Evolutionary conservation across 305 asterid species (phyloP), one percentile per base, ranked within the genome.

Genomic region (Rubia peregrina): DNA sequence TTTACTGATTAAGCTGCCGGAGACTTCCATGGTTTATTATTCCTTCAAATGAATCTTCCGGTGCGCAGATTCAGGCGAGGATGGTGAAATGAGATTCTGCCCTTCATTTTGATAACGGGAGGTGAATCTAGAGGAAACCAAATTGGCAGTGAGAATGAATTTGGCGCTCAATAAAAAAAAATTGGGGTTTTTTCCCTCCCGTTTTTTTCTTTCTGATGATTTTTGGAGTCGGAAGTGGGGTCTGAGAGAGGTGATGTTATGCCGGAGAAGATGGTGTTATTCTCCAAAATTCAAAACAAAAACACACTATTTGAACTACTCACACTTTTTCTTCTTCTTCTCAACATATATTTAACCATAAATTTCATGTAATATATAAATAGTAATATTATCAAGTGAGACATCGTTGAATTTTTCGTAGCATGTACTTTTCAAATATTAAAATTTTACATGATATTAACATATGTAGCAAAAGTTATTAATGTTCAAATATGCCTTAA

Each of bases 1-100:
- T 73, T 80, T 81, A 24, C 83, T 68, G 57, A 90, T 84, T 48
- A 90, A 77, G 81, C 82, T 85, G 60, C 80, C 84, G 6, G 88
- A 82, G 65, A 81, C 75, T 78, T 86, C 90, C 96, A 93, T 93
- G 22, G 59, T 0, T 71, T 76, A 78, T 42, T 67, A 57, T 53
- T 9, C 43, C 73, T 71, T 75, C 73, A 70, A 75, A 67, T 75
- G 70, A 71, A 73, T 64, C 59, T 49, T 3, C 9, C 17, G 7
- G 38, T 26, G 14, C 26, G 9, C 16, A 16, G 30, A 16, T 67
- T 30, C 61, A 42, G 51, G n/a, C 59, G 30, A 13, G 40, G 61
- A 49, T 24, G 36, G 9, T 48, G 61, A 51, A 48, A 1, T 12
- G 19, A 5, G 38, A 64, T 64, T 64, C 24, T 14, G 5, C 55